Conservation (phyloP, 495 filamentous ascomycete genomes). For the Aspergillus indologenus region DNA sequence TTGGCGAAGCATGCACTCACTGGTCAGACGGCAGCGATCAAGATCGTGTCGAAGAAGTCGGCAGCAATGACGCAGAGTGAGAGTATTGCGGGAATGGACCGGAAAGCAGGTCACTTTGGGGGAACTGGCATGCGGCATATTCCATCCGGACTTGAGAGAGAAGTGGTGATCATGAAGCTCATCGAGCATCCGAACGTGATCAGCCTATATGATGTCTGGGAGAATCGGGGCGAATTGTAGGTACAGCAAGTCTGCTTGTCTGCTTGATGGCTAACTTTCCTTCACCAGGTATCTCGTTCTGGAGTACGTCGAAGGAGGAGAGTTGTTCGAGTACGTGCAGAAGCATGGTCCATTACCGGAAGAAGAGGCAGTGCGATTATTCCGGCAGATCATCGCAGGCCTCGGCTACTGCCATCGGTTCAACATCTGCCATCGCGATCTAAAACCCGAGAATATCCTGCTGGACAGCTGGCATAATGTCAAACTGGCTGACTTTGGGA, state of each 20-base stretch:
- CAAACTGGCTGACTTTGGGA: constrained; percentile 96
- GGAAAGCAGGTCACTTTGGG: constrained; percentile 43
- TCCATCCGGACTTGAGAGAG: constrained; percentile 83
- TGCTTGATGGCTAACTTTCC: constrained; percentile 4
- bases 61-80: constrained; percentile 68
- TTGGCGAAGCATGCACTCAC: constrained; percentile 73
- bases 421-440: constrained; percentile 90
- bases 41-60: constrained; percentile 81
- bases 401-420: constrained; percentile 89
- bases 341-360: constrained; percentile 65
- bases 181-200: constrained; percentile 93
- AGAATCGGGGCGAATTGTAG: constrained; percentile 89
- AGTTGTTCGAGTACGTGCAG: constrained; percentile 81
- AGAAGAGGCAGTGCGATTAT: constrained; percentile 75
- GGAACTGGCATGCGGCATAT: constrained; percentile 57
- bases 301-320: constrained; percentile 90
- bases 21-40: constrained; percentile 78
- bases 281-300: constrained; percentile 80
- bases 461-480: constrained; percentile 67
- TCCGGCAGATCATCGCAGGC: constrained; percentile 90
- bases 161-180: constrained; percentile 93
- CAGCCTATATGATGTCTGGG: constrained; percentile 91
- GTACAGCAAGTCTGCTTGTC: constrained; percentile 24
- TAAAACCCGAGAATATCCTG: constrained; percentile 97
- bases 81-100: constrained; percentile 72